Base-by-base conservation (phyloP, 2,329 filamentous ascomycete species). In the Aspergillus tanneri region DNA sequence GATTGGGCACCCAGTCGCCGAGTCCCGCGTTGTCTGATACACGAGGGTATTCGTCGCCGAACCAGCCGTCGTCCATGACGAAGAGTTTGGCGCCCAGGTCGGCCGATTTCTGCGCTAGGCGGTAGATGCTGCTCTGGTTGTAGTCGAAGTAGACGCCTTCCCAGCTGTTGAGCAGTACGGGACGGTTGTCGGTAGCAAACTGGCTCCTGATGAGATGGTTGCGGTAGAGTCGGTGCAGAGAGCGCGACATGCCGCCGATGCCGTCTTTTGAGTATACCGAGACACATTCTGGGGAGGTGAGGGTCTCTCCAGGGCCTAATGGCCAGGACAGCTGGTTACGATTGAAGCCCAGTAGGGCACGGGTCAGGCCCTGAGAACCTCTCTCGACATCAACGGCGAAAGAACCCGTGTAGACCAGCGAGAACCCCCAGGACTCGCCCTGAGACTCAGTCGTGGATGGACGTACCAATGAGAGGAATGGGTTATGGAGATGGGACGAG, bases 31-130 rank as follows among this genome's bases (percentile, higher is more conserved):
- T 71, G 54, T 85, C 83, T 25, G 77, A 75, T 18, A 77, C 59
- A 0, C 83, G 80, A 1, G 83, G 82, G 50, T 83, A 79, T 27
- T 84, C 70, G n/a, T 74, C 69, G 11, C 83, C 83, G 39, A 86
- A 86, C 83, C 83, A 86, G 3, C 83, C 83, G 49, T 86, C 83
- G 35, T 86, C 83, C 38, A 83, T 76, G 0, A 86, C 83, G 36
- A 86, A 82, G 0, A 86, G 73, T 53, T 79, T 77, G n/a, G 80
- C 75, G 1, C 83, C 83, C 1, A 86, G 71, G 2, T 75, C 72
- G 0, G 82, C 81, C 0, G 82, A 75, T 53, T 82, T 75, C 32
- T 77, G 59, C 0, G 82, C 82, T 0, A 86, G 70, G 0, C 71
- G 69, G 23, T 81, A 76, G 24, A 86, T 75, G 0, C 73, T 78